phyloP scores from a whole-genome alignment of 2,329 filamentous ascomycete genomes.

The Didymella keratinophila region DNA sequence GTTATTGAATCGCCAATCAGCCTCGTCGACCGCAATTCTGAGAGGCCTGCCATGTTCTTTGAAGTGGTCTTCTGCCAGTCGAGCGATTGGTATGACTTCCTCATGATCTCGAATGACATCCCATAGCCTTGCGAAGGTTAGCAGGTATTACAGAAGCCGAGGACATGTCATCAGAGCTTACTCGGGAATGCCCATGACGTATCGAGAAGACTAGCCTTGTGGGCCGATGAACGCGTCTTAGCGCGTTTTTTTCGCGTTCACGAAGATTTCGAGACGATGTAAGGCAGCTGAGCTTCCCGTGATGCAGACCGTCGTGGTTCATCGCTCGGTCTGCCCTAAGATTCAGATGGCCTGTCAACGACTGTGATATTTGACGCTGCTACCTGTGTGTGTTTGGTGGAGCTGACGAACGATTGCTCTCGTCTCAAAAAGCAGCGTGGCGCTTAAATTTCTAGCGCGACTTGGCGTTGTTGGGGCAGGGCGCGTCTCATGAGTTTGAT shows the following conservation, averaged over 20 bases:
- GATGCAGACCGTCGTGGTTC: not conserved
- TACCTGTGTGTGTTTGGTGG: not conserved
- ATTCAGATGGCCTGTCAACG: not conserved
- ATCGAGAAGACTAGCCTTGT: not conserved
- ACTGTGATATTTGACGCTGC: not conserved
- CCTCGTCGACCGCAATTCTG: conserved; percentile 55
- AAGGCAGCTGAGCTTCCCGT: not conserved
- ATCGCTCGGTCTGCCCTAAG: not conserved
- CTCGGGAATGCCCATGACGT: conserved; percentile 35
- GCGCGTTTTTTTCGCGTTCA: conserved; percentile 4
- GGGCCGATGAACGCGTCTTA: not conserved
- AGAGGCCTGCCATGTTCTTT: conserved; percentile 46
- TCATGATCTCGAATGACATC: conserved; percentile 46
- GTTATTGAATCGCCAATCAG: conserved; percentile 56
- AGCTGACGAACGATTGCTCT: not conserved
- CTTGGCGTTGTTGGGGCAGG: not conserved
- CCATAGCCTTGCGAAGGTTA: conserved; percentile 43
- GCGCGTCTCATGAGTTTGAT: not conserved
- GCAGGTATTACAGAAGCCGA: not conserved
- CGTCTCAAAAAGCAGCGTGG: not conserved
- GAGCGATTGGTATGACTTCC: conserved; percentile 44
- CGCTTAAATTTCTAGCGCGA: not conserved
- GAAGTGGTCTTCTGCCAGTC: conserved; percentile 51
- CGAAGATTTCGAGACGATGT: not conserved
- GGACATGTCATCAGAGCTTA: conserved; percentile 5